Base-by-base conservation (phyloP, 2,329 filamentous ascomycete genomes). In the Fusarium staphyleae region DNA sequence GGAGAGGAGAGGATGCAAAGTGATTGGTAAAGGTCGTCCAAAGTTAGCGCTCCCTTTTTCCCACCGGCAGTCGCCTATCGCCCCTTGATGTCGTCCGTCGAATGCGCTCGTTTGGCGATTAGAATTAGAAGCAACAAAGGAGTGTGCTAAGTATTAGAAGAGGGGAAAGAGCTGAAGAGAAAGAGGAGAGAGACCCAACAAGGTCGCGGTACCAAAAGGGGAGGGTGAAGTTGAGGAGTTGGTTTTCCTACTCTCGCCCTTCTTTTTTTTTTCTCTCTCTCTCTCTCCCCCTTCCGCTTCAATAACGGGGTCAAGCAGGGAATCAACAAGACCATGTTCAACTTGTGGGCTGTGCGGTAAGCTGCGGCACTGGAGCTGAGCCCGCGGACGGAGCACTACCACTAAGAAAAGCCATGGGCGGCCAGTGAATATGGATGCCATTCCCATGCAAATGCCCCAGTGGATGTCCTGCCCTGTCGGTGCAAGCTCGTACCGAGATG, bases 21-120 rank as follows among this genome's bases (percentile, higher is more conserved):
- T 62, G 58, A 62, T 61, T 61, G 57, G 57, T 26, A 51, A 40
- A 59, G 41, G 41, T 49, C 58, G 48, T 51, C 54, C 42, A 55
- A 40, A 59, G 44, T 44, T 53, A 61, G 42, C 57, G 46, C 48
- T 62, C 53, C 41, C 57, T 61, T 45, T 51, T 36, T 62, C 53
- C 48, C 37, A 52, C 42, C 35, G 29, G 33, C 41, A 55, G 41
- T 60, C 57, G 57, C 53, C 55, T 55, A 62, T 61, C 53, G 41
- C 44, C 57, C 58, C 44, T 61, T 33, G 54, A 45, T 47, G 14
- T 50, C 48, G 44, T 30, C 43, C 12, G 15, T 37, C 33, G 33
- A 33, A 19, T 33, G 44, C 34, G 35, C 42, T 54, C 48, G 37
- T 42, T 49, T 55, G 34, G 39, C 48, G 53, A 50, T 62, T 61